Base-by-base conservation (phyloP, 495 filamentous ascomycete species). In the Penicillium simplicissimum region DNA sequence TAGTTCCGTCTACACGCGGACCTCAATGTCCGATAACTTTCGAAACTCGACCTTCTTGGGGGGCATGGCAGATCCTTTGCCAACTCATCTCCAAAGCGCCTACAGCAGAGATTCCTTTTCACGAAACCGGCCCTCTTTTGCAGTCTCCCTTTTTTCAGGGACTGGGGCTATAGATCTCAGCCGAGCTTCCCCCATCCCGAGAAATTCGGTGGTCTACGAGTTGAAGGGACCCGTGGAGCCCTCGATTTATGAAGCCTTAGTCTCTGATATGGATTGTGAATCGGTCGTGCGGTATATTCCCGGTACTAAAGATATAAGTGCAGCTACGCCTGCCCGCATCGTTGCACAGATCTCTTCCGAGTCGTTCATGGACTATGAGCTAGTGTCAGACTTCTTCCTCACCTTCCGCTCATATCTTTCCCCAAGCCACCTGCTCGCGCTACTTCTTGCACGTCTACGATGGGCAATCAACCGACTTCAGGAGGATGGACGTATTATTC, bases 281-380 rank as follows among this genome's bases (percentile, higher is more conserved):
- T 79, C 89, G 7, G 87, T 97, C 37, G 96, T 98, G 34, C 90
- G 92, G 49, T 97, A 96, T 75, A 86, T 90, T 52, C 66, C 85
- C 4, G 78, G 79, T 13, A 86, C 84, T 14, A 86, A 88, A 40
- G 85, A 90, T 56, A 94, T 98, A 31, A 87, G 84, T 36, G 95
- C 96, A 51, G 95, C 96, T 15, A 97, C 92, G 0, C 92, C 94
- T 2, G 89, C 92, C 9, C 87, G 96, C 13, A 85, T 99, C 36
- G 91, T 99, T 48, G 94, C 93, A n/a, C 92, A 99, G 73, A 96
- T 99, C 60, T 98, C 95, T 4, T 98, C 96, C 17, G 91, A 93
- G 19, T 90, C 86, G 52, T 97, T 98, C 72, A 85, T 99, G 62
- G 95, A 99, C 72, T 99, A 99, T 74, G 94, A 98, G 70, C 84